A percentile compares a stretch with the other conserved stretches of the same genome.
These are phyloP conservation scores for Diplodia seriata DNA, from an alignment of 2,329 filamentous ascomycete genomes.

Conservation along the genomic window DNA sequence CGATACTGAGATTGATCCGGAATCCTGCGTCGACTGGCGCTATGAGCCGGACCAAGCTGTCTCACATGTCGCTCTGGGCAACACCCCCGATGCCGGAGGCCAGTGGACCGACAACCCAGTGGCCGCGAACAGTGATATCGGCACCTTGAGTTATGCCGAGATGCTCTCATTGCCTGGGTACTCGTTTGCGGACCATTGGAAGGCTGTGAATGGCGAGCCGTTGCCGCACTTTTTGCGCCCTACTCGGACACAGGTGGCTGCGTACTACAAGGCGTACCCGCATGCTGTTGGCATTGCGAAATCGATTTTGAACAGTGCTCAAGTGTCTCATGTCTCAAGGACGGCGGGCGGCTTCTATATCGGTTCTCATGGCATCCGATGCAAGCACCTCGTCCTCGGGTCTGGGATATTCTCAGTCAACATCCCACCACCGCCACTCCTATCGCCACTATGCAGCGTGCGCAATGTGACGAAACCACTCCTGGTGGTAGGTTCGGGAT, in stretches of 20 bases:
- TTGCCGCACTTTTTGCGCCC: constrained; percentile 62
- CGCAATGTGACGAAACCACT: constrained; percentile 49
- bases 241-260: constrained; percentile 60
- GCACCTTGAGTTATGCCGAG: constrained; percentile 67
- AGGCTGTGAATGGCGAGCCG: constrained; percentile 48
- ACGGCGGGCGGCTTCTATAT: constrained; percentile 57
- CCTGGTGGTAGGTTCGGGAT: constrained; percentile 66
- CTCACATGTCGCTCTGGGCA: constrained; percentile 62
- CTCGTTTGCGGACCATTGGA: constrained; percentile 62
- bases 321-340: constrained; percentile 54
- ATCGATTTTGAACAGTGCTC: constrained; percentile 53
- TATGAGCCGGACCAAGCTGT: constrained; percentile 59
- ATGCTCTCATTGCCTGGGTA: constrained; percentile 68
- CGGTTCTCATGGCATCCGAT: constrained; percentile 59
- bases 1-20: constrained; percentile 62
- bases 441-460: constrained; percentile 54
- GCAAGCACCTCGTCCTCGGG: constrained; percentile 64
- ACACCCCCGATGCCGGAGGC: constrained; percentile 59
- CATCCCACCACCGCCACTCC: constrained; percentile 58
- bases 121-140: constrained; percentile 62
- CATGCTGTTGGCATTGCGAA: constrained; percentile 59
- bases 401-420: constrained; percentile 65
- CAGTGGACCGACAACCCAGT: constrained; percentile 65
- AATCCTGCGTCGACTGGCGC: constrained; percentile 62
- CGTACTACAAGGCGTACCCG: constrained; percentile 63